A percentile compares a stretch with the other conserved stretches of the same genome.
Evolutionary conservation across 768 basidiomycete genomes (phyloP).

Genomic region (Psilocybe sp.): DNA sequence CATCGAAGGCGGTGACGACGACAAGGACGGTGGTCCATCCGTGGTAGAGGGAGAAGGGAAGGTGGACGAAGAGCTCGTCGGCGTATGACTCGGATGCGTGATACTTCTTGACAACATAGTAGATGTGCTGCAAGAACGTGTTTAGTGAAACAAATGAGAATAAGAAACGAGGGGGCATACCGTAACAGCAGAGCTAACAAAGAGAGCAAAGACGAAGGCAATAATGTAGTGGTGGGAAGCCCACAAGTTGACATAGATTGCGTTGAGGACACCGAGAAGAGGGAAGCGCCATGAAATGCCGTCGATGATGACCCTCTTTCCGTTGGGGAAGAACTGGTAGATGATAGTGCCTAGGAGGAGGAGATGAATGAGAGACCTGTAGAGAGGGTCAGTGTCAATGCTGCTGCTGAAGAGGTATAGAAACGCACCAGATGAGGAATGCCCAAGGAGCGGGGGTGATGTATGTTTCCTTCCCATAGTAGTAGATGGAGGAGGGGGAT

Average conservation of each 20-base stretch:
- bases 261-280: constrained; percentile 81
- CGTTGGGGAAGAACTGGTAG: constrained; percentile 81
- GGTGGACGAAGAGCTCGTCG: constrained; percentile 90
- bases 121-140: constrained; percentile 65
- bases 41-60: constrained; percentile 95
- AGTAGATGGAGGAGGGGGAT: constrained; percentile 69
- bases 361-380: constrained; percentile 83
- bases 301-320: constrained; percentile 79
- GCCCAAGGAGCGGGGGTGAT: constrained; percentile 93
- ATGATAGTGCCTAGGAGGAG: constrained; percentile 88
- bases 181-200: constrained; percentile 74
- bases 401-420: background rate
- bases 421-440: constrained; percentile 79
- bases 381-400: constrained; percentile 12
- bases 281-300: constrained; percentile 92
- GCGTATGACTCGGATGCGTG: constrained; percentile 58
- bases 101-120: constrained; percentile 91
- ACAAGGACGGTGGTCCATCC: constrained; percentile 89
- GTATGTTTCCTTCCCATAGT: constrained; percentile 80
- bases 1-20: constrained; percentile 80
- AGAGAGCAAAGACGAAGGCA: constrained; percentile 85
- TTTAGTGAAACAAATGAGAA: constrained; percentile 25
- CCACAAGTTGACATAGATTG: constrained; percentile 89
- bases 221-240: constrained; percentile 68
- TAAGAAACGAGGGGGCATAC: constrained; percentile 27